Base-by-base conservation (phyloP, 805 yeast species). In the Suhomyces sp. region DNA sequence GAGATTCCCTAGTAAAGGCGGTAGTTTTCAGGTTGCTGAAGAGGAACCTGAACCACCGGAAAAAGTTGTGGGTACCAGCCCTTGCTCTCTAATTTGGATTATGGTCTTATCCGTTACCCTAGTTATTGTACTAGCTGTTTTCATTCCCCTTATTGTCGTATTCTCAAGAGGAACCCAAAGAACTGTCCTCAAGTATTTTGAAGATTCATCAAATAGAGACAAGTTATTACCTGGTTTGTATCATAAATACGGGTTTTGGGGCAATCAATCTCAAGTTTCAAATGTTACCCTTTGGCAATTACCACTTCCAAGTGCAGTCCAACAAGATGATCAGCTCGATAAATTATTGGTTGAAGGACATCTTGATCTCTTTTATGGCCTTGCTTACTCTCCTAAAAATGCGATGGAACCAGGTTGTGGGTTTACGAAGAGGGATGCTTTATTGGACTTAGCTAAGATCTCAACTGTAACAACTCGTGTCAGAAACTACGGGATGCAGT, bases 401-500 rank as follows among this genome's bases (percentile, higher is more conserved):
- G 76, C 74, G 1, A 65, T 66, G 49, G 70, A 60, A 31, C 84
- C 85, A 0, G 31, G 43, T 12, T 82, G 87, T 62, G 81, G 78
- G 1, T 63, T 60, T 1, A 61, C 61, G 0, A 54, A 58, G 34
- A 58, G 70, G 34, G 81, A 76, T 3, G 74, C 79, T 0, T 42
- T 77, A 28, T 54, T 73, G 14, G 90, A 83, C 44, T 45, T 83
- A 16, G 78, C 79, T 0, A 49, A 72, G 8, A 43, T 83, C 6
- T 77, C 88, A 0, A 75, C 68, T 19, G 67, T 81, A 0, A 82
- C 90, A 0, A 67, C 70, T 0, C 71, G 77, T 40, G 53, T 83
- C 7, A 63, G 81, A 44, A 68, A 76, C 1, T 78, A 76, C 43
- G 83, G 85, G 0, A 72, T 79, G 35, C 83, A 77, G 43, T 81